Percentiles rank a stretch among this genome's conserved stretches.
phyloP scores from a whole-genome alignment of 2,329 filamentous ascomycete genomes.

The Thermochaetoides dissita region DNA sequence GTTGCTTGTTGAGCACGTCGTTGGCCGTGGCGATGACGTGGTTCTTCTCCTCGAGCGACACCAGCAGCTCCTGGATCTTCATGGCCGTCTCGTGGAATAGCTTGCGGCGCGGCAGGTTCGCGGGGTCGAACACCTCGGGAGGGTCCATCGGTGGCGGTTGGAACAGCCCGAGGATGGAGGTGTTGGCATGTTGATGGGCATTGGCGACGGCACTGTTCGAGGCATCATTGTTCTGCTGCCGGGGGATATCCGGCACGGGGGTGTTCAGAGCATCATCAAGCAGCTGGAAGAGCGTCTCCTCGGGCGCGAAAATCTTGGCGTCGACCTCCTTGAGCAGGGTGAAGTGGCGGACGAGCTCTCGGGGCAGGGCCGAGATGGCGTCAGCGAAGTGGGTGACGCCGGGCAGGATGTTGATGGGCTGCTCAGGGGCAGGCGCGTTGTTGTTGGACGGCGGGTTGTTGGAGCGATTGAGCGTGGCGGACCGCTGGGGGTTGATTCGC shows the following conservation, averaged over 20 bases:
- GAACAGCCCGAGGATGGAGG: constrained; percentile 29
- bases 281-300: constrained; percentile 66
- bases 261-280: constrained; percentile 49
- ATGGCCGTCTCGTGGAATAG: constrained; percentile 66
- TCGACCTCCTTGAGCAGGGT: constrained; percentile 95
- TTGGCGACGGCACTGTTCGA: constrained; percentile 31
- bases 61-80: constrained; percentile 70
- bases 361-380: constrained; percentile 78
- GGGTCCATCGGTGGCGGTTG: constrained; percentile 10
- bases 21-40: constrained; percentile 90
- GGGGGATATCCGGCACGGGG: constrained; percentile 28
- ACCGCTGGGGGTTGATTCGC: constrained; percentile 48
- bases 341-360: constrained; percentile 90
- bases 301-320: constrained; percentile 83
- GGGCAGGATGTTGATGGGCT: constrained; percentile 53
- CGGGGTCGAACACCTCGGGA: constrained; percentile 35
- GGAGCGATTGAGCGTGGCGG: constrained; percentile 31
- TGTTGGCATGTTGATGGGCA: constrained; percentile 26
- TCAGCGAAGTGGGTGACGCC: constrained; percentile 70
- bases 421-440: constrained; percentile 32
- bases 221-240: constrained; percentile 24
- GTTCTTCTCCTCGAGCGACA: constrained; percentile 92
- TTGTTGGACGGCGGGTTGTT: constrained; percentile 27
- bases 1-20: constrained; percentile 72
- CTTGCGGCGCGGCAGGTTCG: constrained; percentile 53